A percentile compares a stretch with the other conserved stretches of the same genome.
These are phyloP conservation scores for Backusella tarrabulga DNA, from an alignment of 192 early-diverging fungal genomes.

Conservation along the genomic window DNA sequence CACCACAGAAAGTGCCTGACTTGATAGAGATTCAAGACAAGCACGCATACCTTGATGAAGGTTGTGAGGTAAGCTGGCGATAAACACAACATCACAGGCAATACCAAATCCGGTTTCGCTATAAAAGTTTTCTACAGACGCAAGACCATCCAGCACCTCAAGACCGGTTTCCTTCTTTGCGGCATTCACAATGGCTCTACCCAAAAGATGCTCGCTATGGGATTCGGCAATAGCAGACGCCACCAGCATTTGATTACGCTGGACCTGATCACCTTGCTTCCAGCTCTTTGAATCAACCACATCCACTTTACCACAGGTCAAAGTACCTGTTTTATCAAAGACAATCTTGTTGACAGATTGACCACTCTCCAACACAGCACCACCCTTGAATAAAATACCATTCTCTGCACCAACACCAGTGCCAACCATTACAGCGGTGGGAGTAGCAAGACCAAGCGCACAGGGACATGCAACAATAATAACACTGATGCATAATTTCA, in stretches of 20 bases:
- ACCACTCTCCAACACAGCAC: constrained; percentile 79
- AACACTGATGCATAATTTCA: constrained; percentile 92
- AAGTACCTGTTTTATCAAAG: constrained; percentile 98
- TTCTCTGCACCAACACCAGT: constrained; percentile 94
- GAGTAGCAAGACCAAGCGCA: constrained; percentile 92
- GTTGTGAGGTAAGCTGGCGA: not conserved
- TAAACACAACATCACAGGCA: constrained; percentile 23
- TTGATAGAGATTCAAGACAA: not conserved
- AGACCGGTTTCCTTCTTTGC: constrained; percentile 44
- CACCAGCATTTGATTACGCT: constrained; percentile 6
- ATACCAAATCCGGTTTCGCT: constrained; percentile 48
- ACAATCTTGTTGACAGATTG: constrained; percentile 82
- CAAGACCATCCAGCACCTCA: constrained; percentile 34
- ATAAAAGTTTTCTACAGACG: constrained; percentile 58
- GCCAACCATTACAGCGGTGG: constrained; percentile 98
- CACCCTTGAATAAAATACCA: constrained; percentile 97
- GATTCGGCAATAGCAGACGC: constrained; percentile 76
- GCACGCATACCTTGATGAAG: not conserved
- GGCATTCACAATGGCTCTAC: constrained; percentile 66
- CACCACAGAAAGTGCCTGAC: constrained; percentile 38
- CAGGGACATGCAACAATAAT: constrained; percentile 98
- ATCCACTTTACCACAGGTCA: constrained; percentile 77
- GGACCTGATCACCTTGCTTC: not conserved
- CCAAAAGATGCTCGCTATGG: constrained; percentile 88
- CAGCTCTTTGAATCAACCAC: constrained; percentile 50